phyloP scores from a whole-genome alignment of 768 basidiomycete species.

The Pleurotus tuoliensis region DNA sequence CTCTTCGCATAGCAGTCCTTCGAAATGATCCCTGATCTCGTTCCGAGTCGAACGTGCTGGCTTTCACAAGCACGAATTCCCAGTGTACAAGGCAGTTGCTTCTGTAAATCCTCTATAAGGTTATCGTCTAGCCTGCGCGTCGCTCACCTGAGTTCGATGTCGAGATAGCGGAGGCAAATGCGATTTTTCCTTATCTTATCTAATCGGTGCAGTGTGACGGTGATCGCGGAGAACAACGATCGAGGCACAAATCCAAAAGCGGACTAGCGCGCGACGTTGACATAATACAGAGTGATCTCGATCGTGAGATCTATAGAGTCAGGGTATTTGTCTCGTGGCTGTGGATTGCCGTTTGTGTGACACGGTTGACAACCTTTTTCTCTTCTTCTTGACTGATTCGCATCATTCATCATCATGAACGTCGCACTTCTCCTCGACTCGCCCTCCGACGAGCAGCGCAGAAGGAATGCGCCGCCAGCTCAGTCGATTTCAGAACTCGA shows the following conservation, averaged over 20 bases:
- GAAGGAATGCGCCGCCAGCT: not conserved
- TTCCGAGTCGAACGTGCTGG: too few relatives aligned
- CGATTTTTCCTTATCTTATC: too few relatives aligned
- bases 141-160: too few relatives aligned
- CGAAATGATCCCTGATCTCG: too few relatives aligned
- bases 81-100: too few relatives aligned
- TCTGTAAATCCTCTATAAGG: not conserved
- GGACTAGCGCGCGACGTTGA: slow-evolving; percentile 4
- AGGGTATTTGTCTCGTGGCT: slow-evolving; percentile 3
- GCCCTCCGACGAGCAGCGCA: slow-evolving; percentile 48
- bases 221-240: slow-evolving; percentile 7
- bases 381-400: not conserved
- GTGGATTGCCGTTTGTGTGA: slow-evolving; percentile 8
- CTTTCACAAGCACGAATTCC: too few relatives aligned
- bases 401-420: slow-evolving; percentile 27
- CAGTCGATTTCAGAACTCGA: not conserved
- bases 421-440: slow-evolving; percentile 69
- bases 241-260: slow-evolving; percentile 6
- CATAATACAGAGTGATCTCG: slow-evolving; percentile 9
- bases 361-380: not conserved
- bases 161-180: not conserved
- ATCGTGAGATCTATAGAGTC: slow-evolving; percentile 6
- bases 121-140: not conserved
- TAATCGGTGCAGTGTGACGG: not conserved
- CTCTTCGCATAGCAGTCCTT: too few relatives aligned